These are phyloP conservation scores for Hyaloscypha bicolor DNA, from an alignment of 495 filamentous ascomycete genomes.

Conservation along the genomic window DNA sequence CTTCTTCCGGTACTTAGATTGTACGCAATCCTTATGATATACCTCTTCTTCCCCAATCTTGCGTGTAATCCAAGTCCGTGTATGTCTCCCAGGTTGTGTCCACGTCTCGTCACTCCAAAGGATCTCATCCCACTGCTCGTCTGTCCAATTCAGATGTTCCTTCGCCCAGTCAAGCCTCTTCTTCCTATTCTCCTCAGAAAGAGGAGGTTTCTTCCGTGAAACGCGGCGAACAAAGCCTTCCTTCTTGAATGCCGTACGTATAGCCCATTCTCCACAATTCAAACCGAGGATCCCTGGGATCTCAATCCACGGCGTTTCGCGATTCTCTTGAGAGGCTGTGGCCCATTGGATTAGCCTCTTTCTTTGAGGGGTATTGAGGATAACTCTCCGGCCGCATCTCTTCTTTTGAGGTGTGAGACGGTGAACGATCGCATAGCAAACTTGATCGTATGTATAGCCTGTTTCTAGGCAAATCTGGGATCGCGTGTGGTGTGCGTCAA, in stretches of 20 bases:
- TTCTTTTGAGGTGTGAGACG: conserved; percentile 31
- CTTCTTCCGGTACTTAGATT: too few species aligned
- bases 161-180: background rate
- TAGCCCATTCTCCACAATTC: background rate
- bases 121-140: conserved; percentile 31
- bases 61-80: too few species aligned
- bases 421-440: conserved; percentile 29
- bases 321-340: conserved; percentile 19
- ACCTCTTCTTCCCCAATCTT: too few species aligned
- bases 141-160: too few species aligned
- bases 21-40: too few species aligned
- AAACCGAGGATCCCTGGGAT: too few species aligned
- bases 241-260: background rate
- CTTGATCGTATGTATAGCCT: conserved; percentile 2
- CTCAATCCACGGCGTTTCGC: conserved; percentile 6
- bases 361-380: conserved; percentile 15
- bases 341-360: conserved; percentile 33
- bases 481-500: conserved; percentile 24
- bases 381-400: conserved; percentile 26
- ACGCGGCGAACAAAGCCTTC: background rate
- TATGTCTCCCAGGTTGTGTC: conserved; percentile 15
- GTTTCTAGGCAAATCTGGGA: conserved; percentile 32
- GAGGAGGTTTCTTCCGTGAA: background rate
- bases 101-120: conserved; percentile 37
- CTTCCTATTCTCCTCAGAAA: conserved; percentile 18